phyloP scores from a whole-genome alignment of 805 yeast genomes.

The Ogataea ramenticola region DNA sequence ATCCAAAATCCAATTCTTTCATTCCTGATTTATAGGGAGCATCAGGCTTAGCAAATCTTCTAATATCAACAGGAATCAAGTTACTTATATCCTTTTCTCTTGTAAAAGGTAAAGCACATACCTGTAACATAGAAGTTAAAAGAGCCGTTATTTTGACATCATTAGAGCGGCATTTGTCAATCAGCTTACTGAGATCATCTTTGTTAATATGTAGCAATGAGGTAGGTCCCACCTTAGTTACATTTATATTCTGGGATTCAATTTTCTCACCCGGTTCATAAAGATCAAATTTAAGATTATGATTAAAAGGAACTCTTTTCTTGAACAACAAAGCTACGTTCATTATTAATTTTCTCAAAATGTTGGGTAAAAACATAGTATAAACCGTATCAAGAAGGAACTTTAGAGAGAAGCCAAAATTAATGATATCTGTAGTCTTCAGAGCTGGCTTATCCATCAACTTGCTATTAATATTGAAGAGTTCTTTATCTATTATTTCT shows the following conservation, averaged over 20 bases:
- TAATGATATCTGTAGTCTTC: background rate
- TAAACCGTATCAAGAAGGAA: background rate
- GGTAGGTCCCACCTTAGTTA: background rate
- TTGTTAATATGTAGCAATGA: constrained; percentile 4
- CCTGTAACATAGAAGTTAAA: constrained; percentile 5
- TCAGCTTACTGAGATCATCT: constrained; percentile 2
- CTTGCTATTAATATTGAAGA: background rate
- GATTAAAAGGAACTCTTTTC: background rate
- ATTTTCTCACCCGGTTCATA: background rate
- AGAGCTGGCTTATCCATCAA: background rate
- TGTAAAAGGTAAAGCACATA: constrained; percentile 6
- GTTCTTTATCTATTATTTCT: background rate
- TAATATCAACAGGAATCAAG: constrained; percentile 12
- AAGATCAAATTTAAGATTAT: no score
- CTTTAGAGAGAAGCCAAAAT: background rate
- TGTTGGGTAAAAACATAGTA: background rate
- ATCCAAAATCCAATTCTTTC: background rate
- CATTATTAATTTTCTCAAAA: constrained; percentile 12
- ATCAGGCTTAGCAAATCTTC: constrained; percentile 9
- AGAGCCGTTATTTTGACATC: constrained; percentile 13
- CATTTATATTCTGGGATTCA: background rate
- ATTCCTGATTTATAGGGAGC: background rate
- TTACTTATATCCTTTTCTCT: constrained; percentile 5
- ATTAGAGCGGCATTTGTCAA: constrained; percentile 6
- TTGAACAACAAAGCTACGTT: constrained; percentile 9